phyloP scores from a whole-genome alignment of 2,329 filamentous ascomycete genomes.

The Pyricularia sp. region DNA sequence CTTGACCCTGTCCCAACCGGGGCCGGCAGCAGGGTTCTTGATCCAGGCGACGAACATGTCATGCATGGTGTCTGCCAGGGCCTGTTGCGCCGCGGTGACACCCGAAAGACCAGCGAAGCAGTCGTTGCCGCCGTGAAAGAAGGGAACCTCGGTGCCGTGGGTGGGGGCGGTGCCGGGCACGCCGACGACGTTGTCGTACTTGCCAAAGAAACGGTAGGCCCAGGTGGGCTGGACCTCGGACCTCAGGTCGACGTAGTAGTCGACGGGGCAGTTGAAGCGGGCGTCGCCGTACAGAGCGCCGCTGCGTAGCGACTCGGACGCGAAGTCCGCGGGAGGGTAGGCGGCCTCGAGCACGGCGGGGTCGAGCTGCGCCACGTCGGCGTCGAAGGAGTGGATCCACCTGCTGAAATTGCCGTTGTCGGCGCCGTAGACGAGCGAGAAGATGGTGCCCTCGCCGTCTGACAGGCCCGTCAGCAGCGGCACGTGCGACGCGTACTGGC shows the following conservation, averaged over 20 bases:
- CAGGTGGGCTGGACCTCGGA: not conserved
- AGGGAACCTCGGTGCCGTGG: conserved; percentile 2
- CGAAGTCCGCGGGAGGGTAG: not conserved
- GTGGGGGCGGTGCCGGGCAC: not conserved
- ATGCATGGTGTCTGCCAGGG: conserved; percentile 1
- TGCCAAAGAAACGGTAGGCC: conserved; percentile 2
- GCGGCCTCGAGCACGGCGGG: conserved; percentile 1
- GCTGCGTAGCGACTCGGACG: not conserved
- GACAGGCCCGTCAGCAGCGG: conserved; percentile 1
- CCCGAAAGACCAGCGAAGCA: not conserved
- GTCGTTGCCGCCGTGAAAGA: conserved; percentile 3
- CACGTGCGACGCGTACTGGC: conserved; percentile 1
- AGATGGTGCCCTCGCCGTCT: conserved; percentile 3
- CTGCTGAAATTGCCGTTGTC: not conserved
- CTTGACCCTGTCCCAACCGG: conserved; percentile 1
- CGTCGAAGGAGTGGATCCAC: conserved; percentile 1
- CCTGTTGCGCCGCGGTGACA: not conserved
- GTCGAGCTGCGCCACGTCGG: conserved; percentile 1
- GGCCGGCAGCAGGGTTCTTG: not conserved
- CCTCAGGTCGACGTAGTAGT: conserved; percentile 1
- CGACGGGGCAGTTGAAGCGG: conserved; percentile 4
- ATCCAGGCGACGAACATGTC: conserved; percentile 1
- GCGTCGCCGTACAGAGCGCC: conserved; percentile 2
- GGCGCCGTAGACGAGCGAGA: conserved; percentile 4
- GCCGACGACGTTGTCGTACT: conserved; percentile 4